A percentile compares a stretch with the other conserved stretches of the same genome.
Evolutionary conservation across 2,329 filamentous ascomycete genomes (phyloP).

Genomic region (Colletotrichum sp.): DNA sequence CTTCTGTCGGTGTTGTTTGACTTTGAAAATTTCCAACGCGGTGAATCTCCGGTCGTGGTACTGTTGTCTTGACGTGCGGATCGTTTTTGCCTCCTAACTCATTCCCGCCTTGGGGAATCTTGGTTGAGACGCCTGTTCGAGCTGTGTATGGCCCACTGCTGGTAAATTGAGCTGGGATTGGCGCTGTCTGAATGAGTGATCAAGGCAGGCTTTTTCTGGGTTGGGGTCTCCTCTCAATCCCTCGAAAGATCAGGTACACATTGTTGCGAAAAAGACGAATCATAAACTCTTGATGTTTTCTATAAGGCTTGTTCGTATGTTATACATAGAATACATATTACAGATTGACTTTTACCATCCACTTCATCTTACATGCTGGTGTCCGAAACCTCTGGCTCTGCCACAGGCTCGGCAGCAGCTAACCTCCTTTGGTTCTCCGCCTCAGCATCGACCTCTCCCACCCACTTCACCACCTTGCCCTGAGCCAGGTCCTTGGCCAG

Average conservation of each 20-base stretch:
- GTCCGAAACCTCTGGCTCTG: not conserved
- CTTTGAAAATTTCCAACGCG: fast-evolving
- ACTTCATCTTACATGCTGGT: not conserved
- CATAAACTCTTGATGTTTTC: not conserved
- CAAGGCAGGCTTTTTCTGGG: not conserved
- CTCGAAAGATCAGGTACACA: not conserved
- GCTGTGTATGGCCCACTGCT: not conserved
- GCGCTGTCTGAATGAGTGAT: not conserved
- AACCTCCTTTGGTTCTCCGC: not conserved
- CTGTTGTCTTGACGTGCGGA: not conserved
- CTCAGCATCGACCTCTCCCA: not conserved
- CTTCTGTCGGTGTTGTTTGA: not conserved
- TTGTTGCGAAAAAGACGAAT: not conserved
- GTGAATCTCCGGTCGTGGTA: not conserved
- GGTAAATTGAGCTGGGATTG: not conserved
- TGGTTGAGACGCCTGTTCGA: not conserved
- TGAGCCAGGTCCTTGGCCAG: not conserved
- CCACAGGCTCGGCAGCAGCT: not conserved
- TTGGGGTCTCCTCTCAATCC: not conserved
- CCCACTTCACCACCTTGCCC: slow-evolving; percentile 2
- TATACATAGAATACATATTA: not conserved
- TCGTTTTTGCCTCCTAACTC: not conserved
- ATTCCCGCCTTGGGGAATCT: not conserved
- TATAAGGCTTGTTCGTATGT: not conserved
- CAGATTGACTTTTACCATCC: not conserved